Base-by-base conservation (phyloP, 2,329 filamentous ascomycete species). In the Diaporthe destruens region DNA sequence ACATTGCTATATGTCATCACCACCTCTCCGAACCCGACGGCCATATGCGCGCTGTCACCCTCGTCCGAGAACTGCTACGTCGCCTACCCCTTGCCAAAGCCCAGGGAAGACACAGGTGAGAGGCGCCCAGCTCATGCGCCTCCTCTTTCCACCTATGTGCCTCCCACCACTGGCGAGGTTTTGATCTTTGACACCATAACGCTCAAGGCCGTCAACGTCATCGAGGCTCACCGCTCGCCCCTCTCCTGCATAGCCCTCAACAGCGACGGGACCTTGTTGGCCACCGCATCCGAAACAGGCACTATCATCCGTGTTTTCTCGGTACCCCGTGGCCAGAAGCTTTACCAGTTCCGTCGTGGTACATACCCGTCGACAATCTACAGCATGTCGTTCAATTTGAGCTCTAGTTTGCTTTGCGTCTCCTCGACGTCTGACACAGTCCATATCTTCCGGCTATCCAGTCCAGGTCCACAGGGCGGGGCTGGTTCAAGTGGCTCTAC, bases 351-450 rank as follows among this genome's bases (percentile, higher is more conserved):
- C 84, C 91, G 96, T 73, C 91, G 96, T 75, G 96, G 96, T 55
- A 98, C 96, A 2, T 98, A 98, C 82, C 96, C 96, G 0, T 95
- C 95, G 1, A 93, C 94, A 53, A 99, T 99, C 77, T 98, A 95
- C 84, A 97, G 95, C 89, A 98, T 99, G 95, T 97, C 95, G 1
- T 99, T 99, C 84, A 99, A 99, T 82, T 91, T 95, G 65, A 95
- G 93, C 73, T 97, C 95, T 2, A 98, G 95, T 1, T 87, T 99
- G 14, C 89, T 99, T 47, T 98, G 95, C 79, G 95, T 99, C 53
- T 98, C 96, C 6, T 98, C 96, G 3, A 95, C 95, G 1, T 97
- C 95, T 0, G 96, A 99, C 79, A 99, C 96, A 0, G 92, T 99
- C 12, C 96, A 99, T 81, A 95, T 99, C 67, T 99, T 99, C 85